Percentiles rank a stretch among this genome's conserved stretches.
phyloP scores from a whole-genome alignment of 2,329 filamentous ascomycete genomes.

The Aspergillus flavus region DNA sequence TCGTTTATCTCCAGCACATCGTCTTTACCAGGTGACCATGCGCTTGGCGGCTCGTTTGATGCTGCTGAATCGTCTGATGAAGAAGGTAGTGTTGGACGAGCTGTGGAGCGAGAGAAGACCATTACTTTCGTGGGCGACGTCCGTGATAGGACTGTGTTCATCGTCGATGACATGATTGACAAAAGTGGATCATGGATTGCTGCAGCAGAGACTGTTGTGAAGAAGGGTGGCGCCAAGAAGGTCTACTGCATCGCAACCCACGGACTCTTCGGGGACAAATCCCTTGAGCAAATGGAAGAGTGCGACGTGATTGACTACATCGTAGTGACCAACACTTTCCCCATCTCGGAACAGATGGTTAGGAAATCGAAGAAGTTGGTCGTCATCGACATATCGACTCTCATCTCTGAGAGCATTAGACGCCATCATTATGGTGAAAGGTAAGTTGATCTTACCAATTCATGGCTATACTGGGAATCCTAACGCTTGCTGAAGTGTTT shows the following conservation, averaged over 20 bases:
- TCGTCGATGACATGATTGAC: slow-evolving; percentile 99
- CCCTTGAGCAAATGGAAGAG: slow-evolving; percentile 83
- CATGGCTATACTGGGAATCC: slow-evolving; percentile 17
- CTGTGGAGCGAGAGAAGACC: slow-evolving; percentile 84
- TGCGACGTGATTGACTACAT: slow-evolving; percentile 94
- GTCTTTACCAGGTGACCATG: slow-evolving; percentile 67
- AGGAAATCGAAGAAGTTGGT: slow-evolving; percentile 78
- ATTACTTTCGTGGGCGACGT: slow-evolving; percentile 98
- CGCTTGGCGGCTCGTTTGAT: slow-evolving; percentile 82
- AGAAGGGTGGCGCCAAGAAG: slow-evolving; percentile 85
- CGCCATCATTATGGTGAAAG: slow-evolving; percentile 93
- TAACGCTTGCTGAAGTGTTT: slow-evolving; percentile 44
- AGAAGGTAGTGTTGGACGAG: slow-evolving; percentile 56
- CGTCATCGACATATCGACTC: slow-evolving; percentile 82
- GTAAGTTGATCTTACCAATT: slow-evolving; percentile 63
- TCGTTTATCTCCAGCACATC: slow-evolving; percentile 80
- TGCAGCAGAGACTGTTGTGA: slow-evolving; percentile 93
- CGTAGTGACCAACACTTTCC: slow-evolving; percentile 96
- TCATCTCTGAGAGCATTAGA: slow-evolving; percentile 89
- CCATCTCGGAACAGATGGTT: slow-evolving; percentile 75
- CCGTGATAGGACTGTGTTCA: slow-evolving; percentile 81
- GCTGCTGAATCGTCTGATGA: slow-evolving; percentile 91
- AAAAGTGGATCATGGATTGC: slow-evolving; percentile 97
- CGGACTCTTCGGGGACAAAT: slow-evolving; percentile 88
- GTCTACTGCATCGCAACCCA: slow-evolving; percentile 98